Percentiles rank a stretch among this genome's conserved stretches.
phyloP scores from a whole-genome alignment of 2,329 filamentous ascomycete genomes.

The Paecilomyces sp. region DNA sequence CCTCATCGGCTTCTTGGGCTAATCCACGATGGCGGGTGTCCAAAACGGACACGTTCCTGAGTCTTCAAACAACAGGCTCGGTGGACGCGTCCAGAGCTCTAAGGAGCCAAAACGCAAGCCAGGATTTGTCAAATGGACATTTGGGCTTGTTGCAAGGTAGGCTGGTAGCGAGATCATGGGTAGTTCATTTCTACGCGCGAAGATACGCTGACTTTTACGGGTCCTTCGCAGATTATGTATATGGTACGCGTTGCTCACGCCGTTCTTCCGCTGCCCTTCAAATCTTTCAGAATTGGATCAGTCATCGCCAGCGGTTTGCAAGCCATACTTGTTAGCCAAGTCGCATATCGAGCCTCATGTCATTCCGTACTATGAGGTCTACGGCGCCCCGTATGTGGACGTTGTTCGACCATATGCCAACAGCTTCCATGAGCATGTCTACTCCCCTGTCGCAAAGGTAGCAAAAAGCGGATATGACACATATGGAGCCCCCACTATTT shows the following conservation, averaged over 20 bases:
- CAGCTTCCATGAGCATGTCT: constrained; percentile 51
- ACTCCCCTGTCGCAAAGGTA: constrained; percentile 61
- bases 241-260: constrained; percentile 78
- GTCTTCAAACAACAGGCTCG: constrained; percentile 9
- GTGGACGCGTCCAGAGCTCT: constrained; percentile 4
- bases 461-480: constrained; percentile 54
- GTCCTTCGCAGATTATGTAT: constrained; percentile 56
- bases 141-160: constrained; percentile 29
- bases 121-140: constrained; percentile 24
- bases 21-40: constrained; percentile 16
- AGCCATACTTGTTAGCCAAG: constrained; percentile 64
- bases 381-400: constrained; percentile 77
- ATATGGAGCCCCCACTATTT: constrained; percentile 68
- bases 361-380: constrained; percentile 76
- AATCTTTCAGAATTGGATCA: constrained; percentile 60
- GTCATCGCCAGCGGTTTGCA: constrained; percentile 70
- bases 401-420: constrained; percentile 65
- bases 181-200: neutral
- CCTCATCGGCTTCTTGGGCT: neutral
- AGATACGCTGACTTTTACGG: constrained; percentile 4
- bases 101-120: constrained; percentile 10
- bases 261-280: constrained; percentile 75
- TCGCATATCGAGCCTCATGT: constrained; percentile 66
- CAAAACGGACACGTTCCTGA: constrained; percentile 21
- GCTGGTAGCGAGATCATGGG: constrained; percentile 5